Conservation (phyloP, 2,329 filamentous ascomycete genomes). For the Hypoxylon sp. region DNA sequence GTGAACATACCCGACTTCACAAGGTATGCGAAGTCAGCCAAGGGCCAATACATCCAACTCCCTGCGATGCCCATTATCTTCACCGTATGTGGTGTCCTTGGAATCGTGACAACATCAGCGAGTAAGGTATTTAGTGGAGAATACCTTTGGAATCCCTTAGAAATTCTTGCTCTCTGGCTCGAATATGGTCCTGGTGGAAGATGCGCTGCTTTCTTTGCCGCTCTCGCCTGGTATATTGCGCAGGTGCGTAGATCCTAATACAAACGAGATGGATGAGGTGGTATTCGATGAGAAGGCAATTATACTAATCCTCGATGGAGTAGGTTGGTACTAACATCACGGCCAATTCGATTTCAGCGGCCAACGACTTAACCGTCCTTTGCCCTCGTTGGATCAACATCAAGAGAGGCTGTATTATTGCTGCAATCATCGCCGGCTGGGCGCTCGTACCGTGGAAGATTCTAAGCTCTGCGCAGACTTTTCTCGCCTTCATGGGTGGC, state of each 20-base stretch:
- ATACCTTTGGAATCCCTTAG: constrained; percentile 66
- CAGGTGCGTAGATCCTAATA: constrained; percentile 50
- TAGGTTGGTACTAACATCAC: constrained; percentile 70
- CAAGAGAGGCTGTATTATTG: constrained; percentile 68
- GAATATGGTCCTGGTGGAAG: constrained; percentile 60
- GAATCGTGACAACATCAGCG: constrained; percentile 71
- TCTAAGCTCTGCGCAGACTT: constrained; percentile 68
- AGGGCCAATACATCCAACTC: constrained; percentile 60
- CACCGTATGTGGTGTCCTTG: constrained; percentile 65
- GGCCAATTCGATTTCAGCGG: constrained; percentile 68
- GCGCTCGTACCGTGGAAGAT: constrained; percentile 77
- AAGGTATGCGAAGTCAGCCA: constrained; percentile 56
- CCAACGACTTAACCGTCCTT: constrained; percentile 70
- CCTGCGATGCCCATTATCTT: constrained; percentile 64
- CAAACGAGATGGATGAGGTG: not conserved
- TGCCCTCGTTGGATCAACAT: constrained; percentile 70
- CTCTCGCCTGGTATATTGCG: constrained; percentile 67
- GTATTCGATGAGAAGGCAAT: not conserved
- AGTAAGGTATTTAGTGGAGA: constrained; percentile 66
- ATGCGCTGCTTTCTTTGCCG: constrained; percentile 62
- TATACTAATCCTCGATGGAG: constrained; percentile 55
- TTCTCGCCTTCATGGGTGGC: constrained; percentile 76
- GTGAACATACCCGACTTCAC: constrained; percentile 70
- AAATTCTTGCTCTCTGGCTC: constrained; percentile 63
- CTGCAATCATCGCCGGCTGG: constrained; percentile 69